Base-by-base conservation (phyloP, 78 protist genomes). In the Blattamonas nauphoetae region DNA sequence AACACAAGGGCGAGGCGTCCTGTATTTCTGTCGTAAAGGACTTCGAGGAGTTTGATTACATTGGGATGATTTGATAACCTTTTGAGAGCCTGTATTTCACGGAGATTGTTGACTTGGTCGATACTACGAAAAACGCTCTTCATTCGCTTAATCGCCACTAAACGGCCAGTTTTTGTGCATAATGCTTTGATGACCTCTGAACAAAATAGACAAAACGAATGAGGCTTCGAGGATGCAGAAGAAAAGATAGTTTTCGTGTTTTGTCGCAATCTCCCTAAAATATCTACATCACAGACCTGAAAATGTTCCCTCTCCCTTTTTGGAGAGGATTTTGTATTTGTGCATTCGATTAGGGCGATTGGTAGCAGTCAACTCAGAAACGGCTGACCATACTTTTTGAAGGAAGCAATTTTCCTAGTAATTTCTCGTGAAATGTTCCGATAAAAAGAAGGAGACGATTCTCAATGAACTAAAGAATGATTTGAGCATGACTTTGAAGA, bases 271-370 rank as follows among this genome's bases (percentile, higher is more conserved):
- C n/a, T n/a, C n/a, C n/a, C n/a, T n/a, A n/a, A n/a, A n/a, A n/a
- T n/a, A n/a, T n/a, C n/a, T n/a, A n/a, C 11, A 55, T 21, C 21
- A 55, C 71, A 55, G 21, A 55, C 71, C 21, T 0, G 93, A 81
- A 84, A 95, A 95, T 4, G 97, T 95, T n/a, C 97, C 97, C 87
- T 94, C 96, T 42, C 97, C 97, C 84, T 92, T 92, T 85, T 89
- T 91, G 21, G 85, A 86, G 1, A 93, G n/a, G 78, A 95, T 43
- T 33, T 88, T 87, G 85, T 94, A 95, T 78, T 90, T 55, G 38
- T 21, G 38, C 71, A 55, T 55, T 55, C n/a, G n/a, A n/a, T n/a
- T n/a, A n/a, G n/a, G n/a, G n/a, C n/a, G n/a, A n/a, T n/a, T n/a
- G n/a, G n/a, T n/a, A n/a, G n/a, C n/a, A n/a, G n/a, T n/a, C n/a